Conservation (phyloP, 2,329 filamentous ascomycete genomes). For the Colletotrichum sidae region DNA sequence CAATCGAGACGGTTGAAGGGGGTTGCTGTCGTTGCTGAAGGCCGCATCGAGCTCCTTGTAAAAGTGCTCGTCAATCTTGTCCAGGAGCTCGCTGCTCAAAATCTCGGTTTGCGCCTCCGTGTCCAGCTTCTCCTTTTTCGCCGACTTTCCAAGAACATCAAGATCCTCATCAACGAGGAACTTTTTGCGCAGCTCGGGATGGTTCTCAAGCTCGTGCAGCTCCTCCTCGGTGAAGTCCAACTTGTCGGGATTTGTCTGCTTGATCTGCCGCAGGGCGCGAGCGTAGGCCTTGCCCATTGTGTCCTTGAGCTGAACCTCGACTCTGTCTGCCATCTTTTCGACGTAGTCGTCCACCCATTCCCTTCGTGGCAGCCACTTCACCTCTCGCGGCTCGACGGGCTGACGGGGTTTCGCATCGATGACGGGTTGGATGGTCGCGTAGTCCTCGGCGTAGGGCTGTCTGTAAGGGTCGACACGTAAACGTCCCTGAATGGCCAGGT, state of each 20-base stretch:
- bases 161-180: constrained; percentile 47
- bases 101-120: constrained; percentile 29
- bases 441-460: constrained; percentile 84
- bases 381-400: constrained; percentile 62
- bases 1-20: constrained; percentile 47
- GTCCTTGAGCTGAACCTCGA: constrained; percentile 55
- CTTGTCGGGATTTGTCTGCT: constrained; percentile 54
- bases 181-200: constrained; percentile 53
- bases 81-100: constrained; percentile 20
- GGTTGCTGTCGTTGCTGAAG: constrained; percentile 41
- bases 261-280: constrained; percentile 55
- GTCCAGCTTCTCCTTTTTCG: neutral
- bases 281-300: constrained; percentile 56
- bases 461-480: constrained; percentile 79
- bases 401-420: constrained; percentile 75
- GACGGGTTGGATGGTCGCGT: constrained; percentile 79
- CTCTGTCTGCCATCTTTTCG: constrained; percentile 56
- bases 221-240: constrained; percentile 68
- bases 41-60: constrained; percentile 40
- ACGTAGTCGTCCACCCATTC: constrained; percentile 72
- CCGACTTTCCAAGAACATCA: constrained; percentile 15
- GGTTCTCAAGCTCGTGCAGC: constrained; percentile 54
- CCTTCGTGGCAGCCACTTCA: constrained; percentile 69
- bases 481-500: constrained; percentile 79
- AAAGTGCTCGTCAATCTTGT: constrained; percentile 42